phyloP scores from a whole-genome alignment of 108 stramenopile species.

The Discostella stelligeroides region DNA sequence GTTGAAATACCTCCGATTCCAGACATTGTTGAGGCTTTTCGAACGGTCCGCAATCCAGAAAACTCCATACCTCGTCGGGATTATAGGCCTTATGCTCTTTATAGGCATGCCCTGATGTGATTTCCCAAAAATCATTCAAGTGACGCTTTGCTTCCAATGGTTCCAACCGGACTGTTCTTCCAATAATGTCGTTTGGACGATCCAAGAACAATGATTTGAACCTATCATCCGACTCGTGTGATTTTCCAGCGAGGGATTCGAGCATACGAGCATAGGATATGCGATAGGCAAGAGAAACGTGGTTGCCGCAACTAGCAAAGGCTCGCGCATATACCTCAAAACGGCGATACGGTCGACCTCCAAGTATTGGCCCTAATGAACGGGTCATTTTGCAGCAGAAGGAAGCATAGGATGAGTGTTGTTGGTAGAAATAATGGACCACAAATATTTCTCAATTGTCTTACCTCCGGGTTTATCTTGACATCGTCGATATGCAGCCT shows the following conservation, averaged over 20 bases:
- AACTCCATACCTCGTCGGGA: constrained; percentile 83
- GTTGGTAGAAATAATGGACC: background rate
- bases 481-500: constrained; percentile 74
- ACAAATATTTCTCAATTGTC: constrained; percentile 3
- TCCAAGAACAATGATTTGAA: constrained; percentile 48
- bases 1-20: constrained; percentile 71
- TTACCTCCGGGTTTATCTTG: constrained; percentile 84
- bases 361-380: constrained; percentile 57
- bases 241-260: constrained; percentile 65
- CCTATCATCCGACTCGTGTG: constrained; percentile 62
- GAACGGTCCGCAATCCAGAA: constrained; percentile 79
- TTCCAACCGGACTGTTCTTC: constrained; percentile 69
- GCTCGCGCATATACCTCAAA: constrained; percentile 89
- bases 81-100: constrained; percentile 65
- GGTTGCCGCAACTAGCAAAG: constrained; percentile 76
- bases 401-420: no score
- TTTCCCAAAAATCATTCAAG: constrained; percentile 55
- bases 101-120: constrained; percentile 65
- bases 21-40: constrained; percentile 33
- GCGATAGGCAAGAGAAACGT: constrained; percentile 57
- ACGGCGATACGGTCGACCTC: constrained; percentile 75
- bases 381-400: background rate
- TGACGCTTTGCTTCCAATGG: constrained; percentile 62
- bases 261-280: constrained; percentile 79
- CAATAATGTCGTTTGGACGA: constrained; percentile 68